Base-by-base conservation (phyloP, 441 rosid genomes). In the Pelargonium myrrhifolium region DNA sequence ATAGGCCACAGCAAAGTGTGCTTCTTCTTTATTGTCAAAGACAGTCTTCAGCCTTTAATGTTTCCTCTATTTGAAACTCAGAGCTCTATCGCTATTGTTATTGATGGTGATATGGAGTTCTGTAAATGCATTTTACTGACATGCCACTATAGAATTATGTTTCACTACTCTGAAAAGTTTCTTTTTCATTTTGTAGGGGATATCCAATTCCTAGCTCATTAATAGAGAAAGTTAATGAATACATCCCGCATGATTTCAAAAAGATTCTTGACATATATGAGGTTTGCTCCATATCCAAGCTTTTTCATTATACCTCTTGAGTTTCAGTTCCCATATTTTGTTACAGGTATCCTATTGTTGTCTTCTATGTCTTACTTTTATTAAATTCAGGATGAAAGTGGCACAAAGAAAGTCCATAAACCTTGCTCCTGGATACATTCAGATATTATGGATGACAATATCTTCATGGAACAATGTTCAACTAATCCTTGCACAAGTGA, bases 391-490 rank as follows among this genome's bases (percentile, higher is more conserved):
- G 87, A 82, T 69, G 73, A 65, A 66, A 74, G 76, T 77, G 83
- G 77, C 68, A 9, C 68, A 20, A 68, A 71, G 18, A 79, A 74
- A 71, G 76, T 59, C 40, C 67, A 71, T 61, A 89, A 84, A 69
- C 88, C 84, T 59, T 86, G 87, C 77, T 82, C 90, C 67, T 94
- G 97, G 99, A 84, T 89, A 81, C 99, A 94, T 78, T 77, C 92
- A 0, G 96, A 94, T 73, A 79, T 94, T 68, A 94, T 94, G 97
- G 96, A 93, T 74, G 99, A 91, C 82, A 93, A 93, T 76, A 70
- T 91, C 71, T 81, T 81, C 79, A 84, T 91, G 97, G 92, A 89
- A 80, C 85, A 83, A 65, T 64, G 79, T 68, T 55, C 35, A 28
- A 61, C 49, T 35, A 64, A 70, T 64, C 49, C 79, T 17, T 47